These are phyloP conservation scores for Dovyalis caffra DNA, from an alignment of 345 rosid species.

Conservation along the genomic window DNA sequence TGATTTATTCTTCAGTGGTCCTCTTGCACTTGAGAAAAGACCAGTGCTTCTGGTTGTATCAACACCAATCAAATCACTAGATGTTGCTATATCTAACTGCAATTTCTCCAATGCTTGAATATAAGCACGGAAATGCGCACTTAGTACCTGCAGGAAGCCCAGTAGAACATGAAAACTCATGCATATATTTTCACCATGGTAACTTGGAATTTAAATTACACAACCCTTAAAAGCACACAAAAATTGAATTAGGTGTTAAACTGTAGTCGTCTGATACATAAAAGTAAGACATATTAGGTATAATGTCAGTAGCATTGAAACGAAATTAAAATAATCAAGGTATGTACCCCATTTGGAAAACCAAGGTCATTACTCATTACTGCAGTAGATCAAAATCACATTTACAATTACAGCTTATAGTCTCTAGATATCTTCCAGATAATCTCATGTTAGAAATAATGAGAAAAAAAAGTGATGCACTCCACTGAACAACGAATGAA, in stretches of 20 bases:
- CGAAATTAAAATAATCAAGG: too few relatives aligned
- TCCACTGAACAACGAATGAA: neutral
- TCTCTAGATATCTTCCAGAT: too few relatives aligned
- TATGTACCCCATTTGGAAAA: too few relatives aligned
- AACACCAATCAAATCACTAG: slow-evolving; percentile 91
- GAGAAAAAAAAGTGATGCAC: neutral
- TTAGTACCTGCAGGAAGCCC: slow-evolving; percentile 69
- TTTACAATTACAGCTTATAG: too few relatives aligned
- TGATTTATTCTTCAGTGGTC: slow-evolving; percentile 86
- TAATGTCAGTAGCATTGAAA: too few relatives aligned
- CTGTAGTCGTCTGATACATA: neutral
- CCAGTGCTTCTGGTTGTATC: slow-evolving; percentile 76
- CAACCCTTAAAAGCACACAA: neutral
- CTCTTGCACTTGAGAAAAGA: slow-evolving; percentile 83
- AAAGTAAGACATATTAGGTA: neutral
- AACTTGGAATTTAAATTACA: neutral
- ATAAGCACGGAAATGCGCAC: slow-evolving; percentile 98
- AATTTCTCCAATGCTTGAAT: slow-evolving; percentile 94
- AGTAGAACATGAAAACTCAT: neutral
- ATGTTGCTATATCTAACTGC: slow-evolving; percentile 93
- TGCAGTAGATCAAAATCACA: too few relatives aligned
- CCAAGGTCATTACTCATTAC: too few relatives aligned
- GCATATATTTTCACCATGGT: neutral
- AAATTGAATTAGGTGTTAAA: neutral
- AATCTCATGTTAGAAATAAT: too few relatives aligned